Evolutionary conservation across 139 green algal genomes (phyloP).

Genomic region (Closterium sp.): DNA sequence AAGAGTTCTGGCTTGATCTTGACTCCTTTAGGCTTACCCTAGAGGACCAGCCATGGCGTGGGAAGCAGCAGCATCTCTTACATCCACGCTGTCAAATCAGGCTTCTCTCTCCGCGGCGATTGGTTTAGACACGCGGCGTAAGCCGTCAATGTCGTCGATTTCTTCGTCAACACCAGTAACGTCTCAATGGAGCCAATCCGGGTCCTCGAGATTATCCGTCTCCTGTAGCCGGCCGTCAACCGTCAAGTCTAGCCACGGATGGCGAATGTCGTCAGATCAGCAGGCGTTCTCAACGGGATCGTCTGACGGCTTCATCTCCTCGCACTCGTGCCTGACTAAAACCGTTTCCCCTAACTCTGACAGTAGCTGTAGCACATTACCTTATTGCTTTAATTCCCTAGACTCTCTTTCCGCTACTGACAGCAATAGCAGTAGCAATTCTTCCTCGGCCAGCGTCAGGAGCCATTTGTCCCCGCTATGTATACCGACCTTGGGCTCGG

Average conservation of each 20-base stretch:
- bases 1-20: no score
- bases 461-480: not conserved
- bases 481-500: not conserved
- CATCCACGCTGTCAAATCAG: not conserved
- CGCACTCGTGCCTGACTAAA: not conserved
- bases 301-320: not conserved
- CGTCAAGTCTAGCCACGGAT: not conserved
- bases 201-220: not conserved
- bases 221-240: not conserved
- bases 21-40: not conserved
- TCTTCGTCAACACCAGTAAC: not conserved
- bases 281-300: not conserved
- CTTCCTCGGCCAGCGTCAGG: not conserved
- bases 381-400: not conserved
- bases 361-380: not conserved
- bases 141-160: not conserved
- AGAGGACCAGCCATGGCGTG: not conserved
- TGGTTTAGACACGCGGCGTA: not conserved
- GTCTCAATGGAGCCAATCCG: not conserved
- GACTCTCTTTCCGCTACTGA: not conserved
- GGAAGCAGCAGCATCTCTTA: not conserved
- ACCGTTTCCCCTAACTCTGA: not conserved
- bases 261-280: not conserved
- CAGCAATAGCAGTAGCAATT: not conserved
- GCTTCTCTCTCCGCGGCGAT: not conserved